These are phyloP conservation scores for Quercus wislizeni DNA, from an alignment of 306 rosid species.

Conservation along the genomic window DNA sequence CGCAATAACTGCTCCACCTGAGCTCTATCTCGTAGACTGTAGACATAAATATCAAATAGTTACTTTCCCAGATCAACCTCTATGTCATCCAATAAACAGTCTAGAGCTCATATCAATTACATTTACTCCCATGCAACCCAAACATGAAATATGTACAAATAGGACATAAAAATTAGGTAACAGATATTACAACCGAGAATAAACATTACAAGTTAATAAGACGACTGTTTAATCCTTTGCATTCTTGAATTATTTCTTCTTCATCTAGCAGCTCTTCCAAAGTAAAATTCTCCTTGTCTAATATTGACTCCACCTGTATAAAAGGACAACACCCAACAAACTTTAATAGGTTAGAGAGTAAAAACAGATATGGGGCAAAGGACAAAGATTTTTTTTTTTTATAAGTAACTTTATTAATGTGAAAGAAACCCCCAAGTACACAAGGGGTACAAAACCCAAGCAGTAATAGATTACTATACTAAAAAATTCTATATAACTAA, in stretches of 20 bases:
- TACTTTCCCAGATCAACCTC: slow-evolving; percentile 21
- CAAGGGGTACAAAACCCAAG: background rate
- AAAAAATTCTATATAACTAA: background rate
- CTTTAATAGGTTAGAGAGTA: background rate
- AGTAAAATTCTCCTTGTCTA: slow-evolving; percentile 91
- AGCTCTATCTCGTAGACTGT: slow-evolving; percentile 84
- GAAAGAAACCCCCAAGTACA: too few relatives aligned
- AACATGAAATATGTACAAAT: background rate
- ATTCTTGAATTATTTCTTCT: slow-evolving; percentile 98
- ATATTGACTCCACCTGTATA: slow-evolving; percentile 79
- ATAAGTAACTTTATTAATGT: too few relatives aligned
- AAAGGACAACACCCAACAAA: slow-evolving; percentile 8
- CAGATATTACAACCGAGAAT: slow-evolving; percentile 7
- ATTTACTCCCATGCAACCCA: slow-evolving; percentile 12
- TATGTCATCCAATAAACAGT: slow-evolving; percentile 10
- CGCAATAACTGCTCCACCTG: slow-evolving; percentile 88
- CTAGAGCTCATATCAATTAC: background rate
- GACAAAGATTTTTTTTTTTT: too few relatives aligned
- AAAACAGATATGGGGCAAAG: background rate
- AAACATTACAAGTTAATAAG: slow-evolving; percentile 81
- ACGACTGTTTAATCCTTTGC: slow-evolving; percentile 97
- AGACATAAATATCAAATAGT: slow-evolving; percentile 15
- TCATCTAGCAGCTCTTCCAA: slow-evolving; percentile 97
- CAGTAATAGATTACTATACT: slow-evolving; percentile 9
- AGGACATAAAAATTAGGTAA: background rate